phyloP scores from a whole-genome alignment of 495 filamentous ascomycete species.

The Daldinia caldariorum region DNA sequence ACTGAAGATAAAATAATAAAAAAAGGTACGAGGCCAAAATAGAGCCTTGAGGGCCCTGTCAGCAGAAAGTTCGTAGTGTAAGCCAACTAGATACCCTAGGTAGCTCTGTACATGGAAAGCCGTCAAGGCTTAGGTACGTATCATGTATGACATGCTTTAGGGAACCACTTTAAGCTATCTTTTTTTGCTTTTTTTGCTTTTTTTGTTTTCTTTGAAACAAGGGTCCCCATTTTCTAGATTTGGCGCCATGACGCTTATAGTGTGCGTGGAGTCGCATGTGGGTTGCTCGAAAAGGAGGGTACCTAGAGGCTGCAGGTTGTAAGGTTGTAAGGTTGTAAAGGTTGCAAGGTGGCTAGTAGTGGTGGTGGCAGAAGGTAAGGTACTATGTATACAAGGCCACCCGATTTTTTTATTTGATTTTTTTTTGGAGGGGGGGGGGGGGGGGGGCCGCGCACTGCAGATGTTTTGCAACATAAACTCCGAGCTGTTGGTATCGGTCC shows the following conservation, averaged over 20 bases:
- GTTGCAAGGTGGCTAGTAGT: no score
- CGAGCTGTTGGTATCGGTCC: conserved; percentile 23
- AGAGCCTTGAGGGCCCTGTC: conserved; percentile 8
- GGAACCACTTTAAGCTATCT: neutral
- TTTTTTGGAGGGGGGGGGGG: no score
- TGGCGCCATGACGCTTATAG: conserved; percentile 19
- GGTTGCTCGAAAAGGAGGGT: conserved; percentile 20
- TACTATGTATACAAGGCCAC: neutral
- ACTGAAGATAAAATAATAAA: neutral
- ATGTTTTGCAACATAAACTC: neutral
- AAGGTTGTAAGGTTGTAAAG: no score
- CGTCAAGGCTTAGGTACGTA: neutral
- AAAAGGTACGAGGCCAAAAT: conserved; percentile 2
- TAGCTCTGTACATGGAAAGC: neutral
- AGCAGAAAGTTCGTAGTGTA: conserved; percentile 7
- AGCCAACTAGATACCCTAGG: neutral
- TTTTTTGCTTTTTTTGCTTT: neutral
- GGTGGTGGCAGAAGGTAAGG: neutral
- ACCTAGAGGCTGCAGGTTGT: no score
- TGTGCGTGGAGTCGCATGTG: neutral
- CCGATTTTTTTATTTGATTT: no score
- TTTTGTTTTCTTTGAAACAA: neutral
- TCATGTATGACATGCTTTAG: neutral
- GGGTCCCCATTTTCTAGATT: conserved; percentile 22
- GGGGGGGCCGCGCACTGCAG: conserved; percentile 7